Evolutionary conservation across 495 filamentous ascomycete genomes (phyloP).

Genomic region (Penicillium longicatenatum): DNA sequence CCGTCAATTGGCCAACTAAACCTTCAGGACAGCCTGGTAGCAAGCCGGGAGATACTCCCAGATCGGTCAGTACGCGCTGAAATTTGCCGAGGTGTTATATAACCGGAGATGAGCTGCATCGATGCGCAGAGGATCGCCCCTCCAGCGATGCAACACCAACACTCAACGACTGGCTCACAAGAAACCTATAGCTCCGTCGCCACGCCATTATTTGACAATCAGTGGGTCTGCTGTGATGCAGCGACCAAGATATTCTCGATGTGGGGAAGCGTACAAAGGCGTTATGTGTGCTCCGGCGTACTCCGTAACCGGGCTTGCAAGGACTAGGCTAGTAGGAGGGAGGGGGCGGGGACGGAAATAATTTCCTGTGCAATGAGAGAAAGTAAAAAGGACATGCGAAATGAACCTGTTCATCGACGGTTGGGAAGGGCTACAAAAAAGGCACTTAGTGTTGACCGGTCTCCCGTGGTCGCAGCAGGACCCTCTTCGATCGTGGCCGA

Average conservation of each 20-base stretch:
- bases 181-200: neutral
- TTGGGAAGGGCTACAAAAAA: neutral
- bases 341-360: neutral
- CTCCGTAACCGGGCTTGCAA: neutral
- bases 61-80: neutral
- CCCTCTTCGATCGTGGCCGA: conserved; percentile 11
- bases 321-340: too few relatives aligned
- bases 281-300: neutral
- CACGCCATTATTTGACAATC: neutral
- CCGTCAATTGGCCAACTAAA: neutral
- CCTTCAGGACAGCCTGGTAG: neutral
- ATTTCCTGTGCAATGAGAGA: neutral
- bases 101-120: conserved; percentile 1
- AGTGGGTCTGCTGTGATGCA: neutral
- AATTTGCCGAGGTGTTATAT: neutral
- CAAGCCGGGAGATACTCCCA: neutral
- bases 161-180: neutral
- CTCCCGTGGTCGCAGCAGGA: conserved; percentile 7
- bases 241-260: neutral
- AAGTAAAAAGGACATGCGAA: neutral
- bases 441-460: conserved; percentile 1
- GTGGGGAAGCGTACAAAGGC: conserved; percentile 1
- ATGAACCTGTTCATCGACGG: neutral
- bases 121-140: neutral
- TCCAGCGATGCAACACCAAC: neutral